Percentiles rank a stretch among this genome's conserved stretches.
Evolutionary conservation across 495 filamentous ascomycete genomes (phyloP).

Genomic region (Aspergillus coremiiformis): DNA sequence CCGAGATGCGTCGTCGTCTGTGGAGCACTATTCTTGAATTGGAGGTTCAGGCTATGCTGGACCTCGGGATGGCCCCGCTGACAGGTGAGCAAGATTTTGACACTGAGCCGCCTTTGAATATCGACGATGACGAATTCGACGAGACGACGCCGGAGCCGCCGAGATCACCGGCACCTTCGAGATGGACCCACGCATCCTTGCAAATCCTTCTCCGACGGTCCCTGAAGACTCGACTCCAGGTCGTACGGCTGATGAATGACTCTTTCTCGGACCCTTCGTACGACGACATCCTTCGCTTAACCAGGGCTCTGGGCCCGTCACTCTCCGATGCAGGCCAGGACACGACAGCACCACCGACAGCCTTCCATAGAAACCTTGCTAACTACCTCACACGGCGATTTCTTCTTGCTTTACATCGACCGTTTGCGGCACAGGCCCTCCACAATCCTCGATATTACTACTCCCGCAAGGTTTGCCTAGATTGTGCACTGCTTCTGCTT

Average conservation of each 20-base stretch:
- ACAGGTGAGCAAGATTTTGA: not conserved
- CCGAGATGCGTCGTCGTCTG: not conserved
- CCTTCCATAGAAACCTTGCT: not conserved
- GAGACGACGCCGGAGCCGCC: not conserved
- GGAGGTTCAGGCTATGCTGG: not conserved
- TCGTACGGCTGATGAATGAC: not conserved
- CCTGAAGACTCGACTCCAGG: not conserved
- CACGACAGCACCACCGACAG: too few species aligned
- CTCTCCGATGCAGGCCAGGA: too few species aligned
- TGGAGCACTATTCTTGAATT: not conserved
- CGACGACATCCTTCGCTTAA: not conserved
- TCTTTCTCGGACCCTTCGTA: not conserved
- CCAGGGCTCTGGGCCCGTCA: too few species aligned
- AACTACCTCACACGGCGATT: not conserved
- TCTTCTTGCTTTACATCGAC: not conserved
- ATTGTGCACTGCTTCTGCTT: not conserved
- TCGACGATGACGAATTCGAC: not conserved
- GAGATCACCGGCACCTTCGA: not conserved
- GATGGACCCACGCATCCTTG: not conserved
- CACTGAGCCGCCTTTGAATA: not conserved
- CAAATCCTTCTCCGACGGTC: not conserved
- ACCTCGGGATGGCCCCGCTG: not conserved
- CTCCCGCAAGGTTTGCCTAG: not conserved
- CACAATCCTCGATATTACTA: not conserved
- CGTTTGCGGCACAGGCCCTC: not conserved